These are phyloP conservation scores for Cyclanthera cordifolia DNA, from an alignment of 306 rosid species.

Conservation along the genomic window DNA sequence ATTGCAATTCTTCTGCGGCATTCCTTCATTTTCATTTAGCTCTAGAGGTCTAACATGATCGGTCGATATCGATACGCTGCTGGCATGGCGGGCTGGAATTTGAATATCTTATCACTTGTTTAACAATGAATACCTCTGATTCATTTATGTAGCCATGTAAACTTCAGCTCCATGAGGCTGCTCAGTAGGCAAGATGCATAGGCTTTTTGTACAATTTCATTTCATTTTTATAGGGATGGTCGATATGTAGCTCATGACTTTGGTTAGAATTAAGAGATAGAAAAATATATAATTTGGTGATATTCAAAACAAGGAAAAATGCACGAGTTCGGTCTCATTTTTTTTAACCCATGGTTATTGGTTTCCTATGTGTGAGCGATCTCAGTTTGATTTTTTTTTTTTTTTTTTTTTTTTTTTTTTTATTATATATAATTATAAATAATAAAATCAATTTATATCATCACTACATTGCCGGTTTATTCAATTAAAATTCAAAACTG, in stretches of 20 bases:
- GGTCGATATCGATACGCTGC: background rate
- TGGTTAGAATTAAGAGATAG: background rate
- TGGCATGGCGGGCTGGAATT: background rate
- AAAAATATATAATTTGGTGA: background rate
- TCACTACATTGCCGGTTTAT: too few species aligned
- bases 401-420: too few species aligned
- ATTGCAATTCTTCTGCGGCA: background rate
- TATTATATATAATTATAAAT: too few species aligned
- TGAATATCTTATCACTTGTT: background rate
- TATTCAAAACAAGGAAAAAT: background rate
- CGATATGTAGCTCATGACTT: background rate
- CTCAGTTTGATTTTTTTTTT: too few species aligned
- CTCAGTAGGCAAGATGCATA: background rate
- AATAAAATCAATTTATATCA: too few species aligned
- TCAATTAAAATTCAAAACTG: too few species aligned
- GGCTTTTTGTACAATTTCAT: background rate
- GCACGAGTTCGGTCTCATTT: too few species aligned
- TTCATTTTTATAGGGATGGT: slow-evolving; percentile 6
- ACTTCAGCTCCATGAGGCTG: background rate
- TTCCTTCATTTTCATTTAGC: background rate
- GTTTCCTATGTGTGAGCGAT: background rate
- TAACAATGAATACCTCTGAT: background rate
- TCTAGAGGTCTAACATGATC: background rate
- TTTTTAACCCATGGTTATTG: too few species aligned
- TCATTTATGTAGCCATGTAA: slow-evolving; percentile 7